phyloP scores from a whole-genome alignment of 495 filamentous ascomycete genomes.

The Platismatia glauca region DNA sequence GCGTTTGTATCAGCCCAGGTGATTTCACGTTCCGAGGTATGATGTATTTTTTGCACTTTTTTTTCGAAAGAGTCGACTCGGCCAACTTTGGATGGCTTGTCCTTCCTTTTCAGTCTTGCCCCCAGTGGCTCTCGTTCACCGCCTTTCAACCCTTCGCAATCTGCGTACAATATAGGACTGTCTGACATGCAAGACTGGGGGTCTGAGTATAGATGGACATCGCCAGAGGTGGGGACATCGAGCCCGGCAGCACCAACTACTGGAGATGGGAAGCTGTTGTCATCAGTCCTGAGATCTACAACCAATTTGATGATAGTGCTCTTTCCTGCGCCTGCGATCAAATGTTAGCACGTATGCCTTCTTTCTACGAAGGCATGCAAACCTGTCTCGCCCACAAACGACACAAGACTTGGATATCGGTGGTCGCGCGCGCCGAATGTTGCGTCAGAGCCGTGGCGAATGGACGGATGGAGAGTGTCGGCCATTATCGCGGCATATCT shows the following conservation, averaged over 20 bases:
- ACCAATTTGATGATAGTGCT: constrained; percentile 49
- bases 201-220: constrained; percentile 30
- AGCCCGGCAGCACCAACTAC: constrained; percentile 10
- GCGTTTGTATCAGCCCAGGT: constrained; percentile 11
- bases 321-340: constrained; percentile 38
- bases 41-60: constrained; percentile 9
- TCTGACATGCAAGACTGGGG: constrained; percentile 14
- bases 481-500: constrained; percentile 36
- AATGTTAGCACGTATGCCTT: not conserved
- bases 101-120: constrained; percentile 11
- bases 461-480: constrained; percentile 26
- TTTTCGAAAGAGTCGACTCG: constrained; percentile 5
- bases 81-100: constrained; percentile 1
- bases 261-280: constrained; percentile 9
- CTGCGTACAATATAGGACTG: constrained; percentile 27
- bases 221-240: constrained; percentile 28
- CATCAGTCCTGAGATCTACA: constrained; percentile 27
- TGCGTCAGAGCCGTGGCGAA: not conserved
- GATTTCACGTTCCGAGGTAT: constrained; percentile 11
- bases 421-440: not conserved
- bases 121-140: constrained; percentile 25
- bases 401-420: constrained; percentile 33
- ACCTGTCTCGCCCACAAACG: constrained; percentile 39
- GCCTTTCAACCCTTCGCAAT: constrained; percentile 32
- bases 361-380: not conserved